phyloP scores from a whole-genome alignment of 257 asterid species.

The Sherardia arvensis region DNA sequence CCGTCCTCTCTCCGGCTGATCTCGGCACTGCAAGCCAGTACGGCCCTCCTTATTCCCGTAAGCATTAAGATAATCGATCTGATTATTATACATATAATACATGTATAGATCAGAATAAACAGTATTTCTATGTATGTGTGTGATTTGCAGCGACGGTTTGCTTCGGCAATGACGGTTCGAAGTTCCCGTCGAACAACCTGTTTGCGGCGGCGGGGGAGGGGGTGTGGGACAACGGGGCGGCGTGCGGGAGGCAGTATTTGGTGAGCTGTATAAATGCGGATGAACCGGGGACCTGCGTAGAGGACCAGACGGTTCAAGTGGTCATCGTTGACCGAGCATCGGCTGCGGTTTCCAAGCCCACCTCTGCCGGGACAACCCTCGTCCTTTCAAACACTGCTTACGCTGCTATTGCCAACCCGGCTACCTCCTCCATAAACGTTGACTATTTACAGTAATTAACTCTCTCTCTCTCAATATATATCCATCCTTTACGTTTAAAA shows the following conservation, averaged over 20 bases:
- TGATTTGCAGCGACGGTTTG: not conserved
- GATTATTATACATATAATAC: too few relatives aligned
- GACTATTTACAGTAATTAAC: slow-evolving; percentile 64
- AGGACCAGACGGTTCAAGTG: slow-evolving; percentile 37
- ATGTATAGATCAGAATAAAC: too few relatives aligned
- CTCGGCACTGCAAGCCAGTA: slow-evolving; percentile 64
- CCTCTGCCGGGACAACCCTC: slow-evolving; percentile 27
- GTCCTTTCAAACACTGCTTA: slow-evolving; percentile 49
- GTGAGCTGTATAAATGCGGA: slow-evolving; percentile 56
- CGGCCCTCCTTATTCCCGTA: slow-evolving; percentile 62
- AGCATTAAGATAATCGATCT: too few relatives aligned
- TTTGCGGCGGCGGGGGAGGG: slow-evolving; percentile 83
- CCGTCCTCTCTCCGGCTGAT: slow-evolving; percentile 32
- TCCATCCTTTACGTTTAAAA: too few relatives aligned
- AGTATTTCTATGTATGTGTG: too few relatives aligned
- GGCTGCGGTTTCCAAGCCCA: slow-evolving; percentile 41
- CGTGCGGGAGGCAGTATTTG: slow-evolving; percentile 72
- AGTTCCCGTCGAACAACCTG: slow-evolving; percentile 51
- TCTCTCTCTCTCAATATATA: too few relatives aligned
- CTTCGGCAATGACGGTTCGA: slow-evolving; percentile 36
- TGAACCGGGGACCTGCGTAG: slow-evolving; percentile 28
- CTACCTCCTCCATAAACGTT: slow-evolving; percentile 29
- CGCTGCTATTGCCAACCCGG: slow-evolving; percentile 28
- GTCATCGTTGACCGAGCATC: slow-evolving; percentile 60
- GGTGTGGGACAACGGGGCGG: slow-evolving; percentile 73